Percentiles rank a stretch among this genome's conserved stretches.
These are phyloP conservation scores for Myxozyma kluyveri DNA, from an alignment of 805 yeast genomes.

Conservation along the genomic window DNA sequence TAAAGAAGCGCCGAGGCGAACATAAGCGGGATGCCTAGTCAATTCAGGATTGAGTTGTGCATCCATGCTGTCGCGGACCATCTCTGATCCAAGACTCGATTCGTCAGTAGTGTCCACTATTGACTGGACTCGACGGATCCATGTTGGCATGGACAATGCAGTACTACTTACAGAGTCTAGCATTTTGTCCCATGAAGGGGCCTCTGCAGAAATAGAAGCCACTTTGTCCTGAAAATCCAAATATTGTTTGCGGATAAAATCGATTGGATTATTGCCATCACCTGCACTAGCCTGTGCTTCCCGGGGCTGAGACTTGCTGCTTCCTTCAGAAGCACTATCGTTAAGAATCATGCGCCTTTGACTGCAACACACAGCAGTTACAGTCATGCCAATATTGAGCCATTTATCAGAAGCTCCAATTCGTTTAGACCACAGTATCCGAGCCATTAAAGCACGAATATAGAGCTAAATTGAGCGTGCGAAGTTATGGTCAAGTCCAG, in stretches of 20 bases:
- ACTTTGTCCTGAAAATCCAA: background rate
- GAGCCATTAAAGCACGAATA: too few relatives aligned
- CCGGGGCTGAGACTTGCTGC: background rate
- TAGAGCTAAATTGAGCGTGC: too few relatives aligned
- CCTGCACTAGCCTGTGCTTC: background rate
- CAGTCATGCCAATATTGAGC: too few relatives aligned
- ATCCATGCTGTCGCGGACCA: slow-evolving; percentile 21
- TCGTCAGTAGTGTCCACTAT: slow-evolving; percentile 15
- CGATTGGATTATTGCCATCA: too few relatives aligned
- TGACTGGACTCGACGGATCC: slow-evolving; percentile 20
- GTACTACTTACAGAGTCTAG: background rate
- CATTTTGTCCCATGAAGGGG: background rate
- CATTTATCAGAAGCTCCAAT: too few relatives aligned
- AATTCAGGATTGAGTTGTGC: slow-evolving; percentile 29
- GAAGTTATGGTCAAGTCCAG: too few relatives aligned
- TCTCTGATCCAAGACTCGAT: slow-evolving; percentile 24
- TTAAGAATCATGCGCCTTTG: too few relatives aligned
- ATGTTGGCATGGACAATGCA: slow-evolving; percentile 4
- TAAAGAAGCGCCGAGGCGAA: slow-evolving; percentile 24
- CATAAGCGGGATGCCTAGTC: slow-evolving; percentile 24
- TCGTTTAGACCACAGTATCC: too few relatives aligned
- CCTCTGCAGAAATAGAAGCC: background rate
- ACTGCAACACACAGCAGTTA: too few relatives aligned
- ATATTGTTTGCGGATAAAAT: background rate
- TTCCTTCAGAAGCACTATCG: too few relatives aligned